phyloP scores from a whole-genome alignment of 2,329 filamentous ascomycete genomes.

The Fusarium protoensiforme region DNA sequence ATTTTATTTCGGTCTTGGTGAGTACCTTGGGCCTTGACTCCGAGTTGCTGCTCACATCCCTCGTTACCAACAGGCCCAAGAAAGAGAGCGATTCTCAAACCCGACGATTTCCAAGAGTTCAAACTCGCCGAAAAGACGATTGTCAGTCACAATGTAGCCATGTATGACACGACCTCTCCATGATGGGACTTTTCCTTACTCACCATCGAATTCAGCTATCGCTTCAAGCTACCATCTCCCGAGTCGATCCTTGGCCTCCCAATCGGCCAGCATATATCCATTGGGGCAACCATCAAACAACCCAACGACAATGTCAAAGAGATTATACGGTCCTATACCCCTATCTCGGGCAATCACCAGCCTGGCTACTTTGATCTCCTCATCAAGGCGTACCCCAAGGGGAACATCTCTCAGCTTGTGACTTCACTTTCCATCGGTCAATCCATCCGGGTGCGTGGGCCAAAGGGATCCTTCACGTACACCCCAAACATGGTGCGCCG shows the following conservation, averaged over 20 bases:
- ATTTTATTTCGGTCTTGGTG: background rate
- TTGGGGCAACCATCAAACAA: background rate
- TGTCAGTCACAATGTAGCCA: background rate
- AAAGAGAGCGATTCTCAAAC: background rate
- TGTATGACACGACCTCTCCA: background rate
- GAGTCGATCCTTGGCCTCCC: background rate
- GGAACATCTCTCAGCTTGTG: background rate
- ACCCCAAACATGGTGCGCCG: background rate
- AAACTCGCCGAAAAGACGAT: background rate
- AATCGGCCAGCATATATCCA: background rate
- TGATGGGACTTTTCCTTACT: background rate
- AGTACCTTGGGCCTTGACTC: background rate
- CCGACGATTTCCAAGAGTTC: background rate
- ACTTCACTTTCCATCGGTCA: background rate
- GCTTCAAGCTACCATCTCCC: background rate
- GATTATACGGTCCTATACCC: background rate
- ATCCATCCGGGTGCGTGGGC: background rate
- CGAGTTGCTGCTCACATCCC: background rate
- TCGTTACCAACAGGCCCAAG: background rate
- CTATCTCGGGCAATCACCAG: background rate
- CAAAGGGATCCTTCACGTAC: background rate
- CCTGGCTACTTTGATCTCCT: background rate
- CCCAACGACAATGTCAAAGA: background rate
- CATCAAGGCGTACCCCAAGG: background rate
- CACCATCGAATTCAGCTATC: background rate